Percentiles rank a stretch among this genome's conserved stretches.
Conservation (phyloP, 1,139 yeast genomes). For the Casaregolazyma suthepensis region DNA sequence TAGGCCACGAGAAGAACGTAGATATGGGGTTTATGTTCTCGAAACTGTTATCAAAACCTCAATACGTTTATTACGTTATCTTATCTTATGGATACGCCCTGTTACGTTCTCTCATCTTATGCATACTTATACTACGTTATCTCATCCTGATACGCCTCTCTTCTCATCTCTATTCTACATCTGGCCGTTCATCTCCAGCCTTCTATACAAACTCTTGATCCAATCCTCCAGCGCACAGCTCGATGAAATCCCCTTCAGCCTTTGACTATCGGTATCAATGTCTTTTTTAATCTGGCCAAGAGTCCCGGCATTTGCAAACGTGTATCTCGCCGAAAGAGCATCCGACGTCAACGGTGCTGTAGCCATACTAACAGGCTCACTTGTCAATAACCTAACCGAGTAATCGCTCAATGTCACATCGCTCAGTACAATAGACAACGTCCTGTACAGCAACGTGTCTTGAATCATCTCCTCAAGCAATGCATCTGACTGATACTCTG, state of each 20-base stretch:
- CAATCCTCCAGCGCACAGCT: conserved; percentile 2
- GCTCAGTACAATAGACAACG: conserved; percentile 13
- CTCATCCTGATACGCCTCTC: too few relatives aligned
- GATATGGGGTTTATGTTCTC: too few relatives aligned
- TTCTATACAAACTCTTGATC: conserved; percentile 6
- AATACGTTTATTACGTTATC: not conserved
- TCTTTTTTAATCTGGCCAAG: not conserved
- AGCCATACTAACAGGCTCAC: conserved; percentile 1
- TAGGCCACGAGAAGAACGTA: not conserved
- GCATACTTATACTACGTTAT: not conserved
- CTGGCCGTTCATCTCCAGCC: conserved; percentile 1
- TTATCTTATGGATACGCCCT: too few relatives aligned
- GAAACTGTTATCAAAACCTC: too few relatives aligned
- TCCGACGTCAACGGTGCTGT: not conserved
- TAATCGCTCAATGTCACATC: conserved; percentile 9
- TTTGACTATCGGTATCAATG: not conserved
- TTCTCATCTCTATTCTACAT: too few relatives aligned
- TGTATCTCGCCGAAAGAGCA: conserved; percentile 4
- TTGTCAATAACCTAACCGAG: conserved; percentile 5
- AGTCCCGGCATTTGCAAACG: not conserved
- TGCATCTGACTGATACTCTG: conserved; percentile 42
- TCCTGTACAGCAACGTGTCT: conserved; percentile 41
- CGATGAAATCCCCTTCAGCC: not conserved
- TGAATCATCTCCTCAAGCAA: conserved; percentile 38
- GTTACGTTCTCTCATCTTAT: too few relatives aligned